These are phyloP conservation scores for Berberis thunbergii DNA, from an alignment of 164 flowering plant species.

Conservation along the genomic window DNA sequence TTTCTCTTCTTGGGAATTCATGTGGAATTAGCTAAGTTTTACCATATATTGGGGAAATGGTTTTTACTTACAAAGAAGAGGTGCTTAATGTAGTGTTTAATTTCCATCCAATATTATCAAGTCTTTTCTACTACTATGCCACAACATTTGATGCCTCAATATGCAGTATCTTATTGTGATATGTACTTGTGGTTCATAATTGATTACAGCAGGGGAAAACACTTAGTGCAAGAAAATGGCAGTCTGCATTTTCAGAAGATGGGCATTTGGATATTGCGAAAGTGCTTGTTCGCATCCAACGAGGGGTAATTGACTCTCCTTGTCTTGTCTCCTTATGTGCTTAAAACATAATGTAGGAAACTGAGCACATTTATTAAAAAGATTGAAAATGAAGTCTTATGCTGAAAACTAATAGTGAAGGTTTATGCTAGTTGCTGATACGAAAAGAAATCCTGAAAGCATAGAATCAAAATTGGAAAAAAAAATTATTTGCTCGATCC, in stretches of 20 bases:
- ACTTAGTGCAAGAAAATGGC: conserved; percentile 80
- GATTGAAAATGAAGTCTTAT: too few species aligned
- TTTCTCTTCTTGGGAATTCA: too few species aligned
- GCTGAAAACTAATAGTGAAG: not conserved
- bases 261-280: conserved; percentile 80
- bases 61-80: too few species aligned
- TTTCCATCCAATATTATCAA: too few species aligned
- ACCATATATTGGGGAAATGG: too few species aligned
- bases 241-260: conserved; percentile 62
- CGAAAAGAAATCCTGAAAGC: not conserved
- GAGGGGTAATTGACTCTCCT: conserved; percentile 51
- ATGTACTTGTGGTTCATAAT: not conserved
- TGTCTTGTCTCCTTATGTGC: not conserved
- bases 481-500: not conserved
- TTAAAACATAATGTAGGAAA: too few species aligned
- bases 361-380: not conserved
- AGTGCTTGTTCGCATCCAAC: conserved; percentile 74
- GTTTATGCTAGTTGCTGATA: not conserved
- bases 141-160: not conserved
- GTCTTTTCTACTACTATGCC: not conserved
- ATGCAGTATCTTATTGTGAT: not conserved
- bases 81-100: too few species aligned
- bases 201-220: conserved; percentile 64
- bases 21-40: too few species aligned
- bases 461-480: not conserved